A percentile compares a stretch with the other conserved stretches of the same genome.
phyloP scores from a whole-genome alignment of 1,284 basidiomycete genomes.

The Pisolithus thermaeus region DNA sequence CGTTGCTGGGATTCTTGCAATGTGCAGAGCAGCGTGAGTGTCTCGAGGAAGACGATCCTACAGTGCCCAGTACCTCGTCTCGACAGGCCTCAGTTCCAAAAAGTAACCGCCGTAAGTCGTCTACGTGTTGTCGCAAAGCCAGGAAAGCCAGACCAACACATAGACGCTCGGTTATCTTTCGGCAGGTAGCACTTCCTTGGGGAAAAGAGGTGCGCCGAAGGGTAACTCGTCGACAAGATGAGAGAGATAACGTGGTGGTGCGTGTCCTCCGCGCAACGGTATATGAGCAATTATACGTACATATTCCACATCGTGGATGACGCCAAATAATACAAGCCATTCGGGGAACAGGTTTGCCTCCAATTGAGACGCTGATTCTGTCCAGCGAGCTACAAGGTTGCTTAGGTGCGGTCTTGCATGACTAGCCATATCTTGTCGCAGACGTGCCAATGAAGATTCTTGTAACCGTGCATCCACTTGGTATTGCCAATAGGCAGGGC shows the following conservation, averaged over 20 bases:
- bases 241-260: constrained; percentile 7
- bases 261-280: constrained; percentile 8
- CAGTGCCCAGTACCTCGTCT: not conserved
- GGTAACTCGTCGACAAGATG: constrained; percentile 21
- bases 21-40: not conserved
- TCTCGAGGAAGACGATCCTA: not conserved
- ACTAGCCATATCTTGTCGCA: constrained; percentile 14
- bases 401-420: constrained; percentile 12
- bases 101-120: constrained; percentile 11
- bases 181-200: constrained; percentile 7
- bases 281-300: constrained; percentile 19
- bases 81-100: constrained; percentile 1
- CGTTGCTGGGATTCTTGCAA: not conserved
- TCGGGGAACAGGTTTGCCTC: constrained; percentile 16
- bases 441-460: not conserved
- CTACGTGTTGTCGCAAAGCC: constrained; percentile 16
- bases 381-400: constrained; percentile 11
- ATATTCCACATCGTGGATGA: constrained; percentile 15
- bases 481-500: not conserved
- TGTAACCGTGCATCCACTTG: not conserved
- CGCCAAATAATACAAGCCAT: constrained; percentile 24
- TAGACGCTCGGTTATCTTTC: constrained; percentile 12
- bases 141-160: constrained; percentile 17
- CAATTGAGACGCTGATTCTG: not conserved
- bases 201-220: constrained; percentile 1